Base-by-base conservation (phyloP, 495 filamentous ascomycete genomes). In the Penicillium bialowiezense region DNA sequence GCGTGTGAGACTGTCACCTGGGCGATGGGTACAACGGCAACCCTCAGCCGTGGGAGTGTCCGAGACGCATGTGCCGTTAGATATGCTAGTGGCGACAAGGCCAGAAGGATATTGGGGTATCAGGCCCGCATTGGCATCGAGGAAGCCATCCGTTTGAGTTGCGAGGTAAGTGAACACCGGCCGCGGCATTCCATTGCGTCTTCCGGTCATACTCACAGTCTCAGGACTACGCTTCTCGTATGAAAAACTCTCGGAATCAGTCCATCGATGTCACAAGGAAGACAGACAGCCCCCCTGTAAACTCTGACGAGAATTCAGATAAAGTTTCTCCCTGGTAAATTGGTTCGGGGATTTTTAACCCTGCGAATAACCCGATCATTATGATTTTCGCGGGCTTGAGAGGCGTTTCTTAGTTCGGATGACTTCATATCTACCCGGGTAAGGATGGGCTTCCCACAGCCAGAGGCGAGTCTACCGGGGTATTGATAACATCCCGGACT, bases 31-130 rank as follows among this genome's bases (percentile, higher is more conserved):
- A 65, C 57, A 7, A 49, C 71, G 5, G 63, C 69, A n/a, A 79
- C 75, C 12, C 49, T 86, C 32, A 78, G 76, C 52, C 68, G 78
- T 40, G 82, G 80, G 14, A 78, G 75, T 56, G 75, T 85, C 7
- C 64, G 62, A 50, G 82, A 86, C 67, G 81, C 74, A 19, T 77
- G 72, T 52, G 66, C 69, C 38, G 56, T 70, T 40, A 60, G 76
- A 41, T 84, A 84, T 72, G 73, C 75, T 17, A 81, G 72, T 58
- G 76, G 78, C 20, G 71, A 69, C 29, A 85, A 85, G 56, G 81
- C 80, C 20, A 75, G 63, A 51, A 62, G 52, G 45, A 63, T 85
- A 1, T 54, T 87, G 50, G 82, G 82, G 21, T 85, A 85, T 56
- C 61, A 78, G 56, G 73, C 82, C 45, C 72, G 64, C 42, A 68